Base-by-base conservation (phyloP, 2,329 filamentous ascomycete genomes). In the Beauveria pseudobassiana region DNA sequence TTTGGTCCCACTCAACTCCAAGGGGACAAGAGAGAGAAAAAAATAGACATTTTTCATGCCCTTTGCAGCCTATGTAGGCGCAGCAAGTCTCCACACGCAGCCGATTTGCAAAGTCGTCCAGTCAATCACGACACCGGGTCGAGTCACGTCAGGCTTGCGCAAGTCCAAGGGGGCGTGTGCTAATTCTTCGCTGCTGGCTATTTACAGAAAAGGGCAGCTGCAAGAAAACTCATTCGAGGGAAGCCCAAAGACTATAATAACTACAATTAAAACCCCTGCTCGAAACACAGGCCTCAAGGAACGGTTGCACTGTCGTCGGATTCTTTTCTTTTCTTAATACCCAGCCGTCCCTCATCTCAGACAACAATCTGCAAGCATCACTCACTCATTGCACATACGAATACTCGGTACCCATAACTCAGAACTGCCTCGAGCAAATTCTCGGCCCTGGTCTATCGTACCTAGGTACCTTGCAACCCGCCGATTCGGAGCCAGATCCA, bases 71-170 rank as follows among this genome's bases (percentile, higher is more conserved):
- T 42, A 60, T 51, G 46, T 43, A 62, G 54, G 54, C 54, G 42
- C 55, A 48, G 61, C 55, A 53, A 28, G 55, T 62, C 49, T 43
- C 61, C 55, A 53, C 55, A 50, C 43, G 61, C 24, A 48, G 54
- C 55, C 61, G 56, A 59, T 63, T 59, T 42, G 57, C 57, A 63
- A 50, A 63, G 51, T 42, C 52, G 38, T 55, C 57, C 62, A 55
- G 57, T 59, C 62, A 63, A 63, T 63, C 62, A 63, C 62, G 62
- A 63, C 62, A 63, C 56, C 51, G 52, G 56, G 59, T 62, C 62
- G 59, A 63, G 54, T 62, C 59, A 62, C 59, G 50, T 56, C 53
- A 50, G 49, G 45, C 48, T 49, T 51, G 38, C 54, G 16, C 38
- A 61, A 52, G 59, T 28, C 22, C 55, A 52, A 63, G 51, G 57